phyloP scores from a whole-genome alignment of 768 basidiomycete species.

The Suillus americanus region DNA sequence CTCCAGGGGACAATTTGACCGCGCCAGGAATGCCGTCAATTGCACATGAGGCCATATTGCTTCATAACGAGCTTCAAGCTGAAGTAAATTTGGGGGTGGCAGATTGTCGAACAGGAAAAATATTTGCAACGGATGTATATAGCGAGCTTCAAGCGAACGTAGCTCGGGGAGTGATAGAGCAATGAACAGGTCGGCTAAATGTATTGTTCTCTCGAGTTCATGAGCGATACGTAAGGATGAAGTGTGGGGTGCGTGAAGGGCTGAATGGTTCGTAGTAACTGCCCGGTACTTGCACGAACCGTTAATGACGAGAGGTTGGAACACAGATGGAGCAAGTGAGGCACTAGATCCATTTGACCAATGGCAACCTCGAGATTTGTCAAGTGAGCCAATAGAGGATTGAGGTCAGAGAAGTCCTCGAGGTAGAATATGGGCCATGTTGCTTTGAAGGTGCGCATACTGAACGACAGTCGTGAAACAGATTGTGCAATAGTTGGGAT shows the following conservation, averaged over 20 bases:
- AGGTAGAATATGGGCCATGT: constrained; percentile 1
- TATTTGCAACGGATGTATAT: background rate
- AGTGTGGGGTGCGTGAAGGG: constrained; percentile 13
- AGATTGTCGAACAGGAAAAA: background rate
- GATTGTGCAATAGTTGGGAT: background rate
- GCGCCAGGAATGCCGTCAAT: constrained; percentile 18
- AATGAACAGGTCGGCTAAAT: constrained; percentile 4
- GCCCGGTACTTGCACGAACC: constrained; percentile 2
- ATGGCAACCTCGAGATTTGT: constrained; percentile 13
- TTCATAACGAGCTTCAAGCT: constrained; percentile 4
- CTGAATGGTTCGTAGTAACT: background rate
- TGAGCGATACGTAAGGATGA: constrained; percentile 11
- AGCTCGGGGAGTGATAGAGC: constrained; percentile 15
- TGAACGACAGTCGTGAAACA: background rate
- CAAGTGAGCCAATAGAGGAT: constrained; percentile 21
- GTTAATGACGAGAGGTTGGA: background rate
- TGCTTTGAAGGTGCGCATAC: constrained; percentile 17
- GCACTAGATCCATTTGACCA: background rate
- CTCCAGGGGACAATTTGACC: constrained; percentile 18
- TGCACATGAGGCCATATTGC: constrained; percentile 12
- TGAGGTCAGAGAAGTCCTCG: constrained; percentile 10
- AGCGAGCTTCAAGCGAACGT: background rate
- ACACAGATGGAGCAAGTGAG: background rate
- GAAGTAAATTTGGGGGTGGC: background rate
- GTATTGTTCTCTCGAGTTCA: background rate